These are phyloP conservation scores for Buxus sempervirens DNA, from an alignment of 164 flowering plant species.

Conservation along the genomic window DNA sequence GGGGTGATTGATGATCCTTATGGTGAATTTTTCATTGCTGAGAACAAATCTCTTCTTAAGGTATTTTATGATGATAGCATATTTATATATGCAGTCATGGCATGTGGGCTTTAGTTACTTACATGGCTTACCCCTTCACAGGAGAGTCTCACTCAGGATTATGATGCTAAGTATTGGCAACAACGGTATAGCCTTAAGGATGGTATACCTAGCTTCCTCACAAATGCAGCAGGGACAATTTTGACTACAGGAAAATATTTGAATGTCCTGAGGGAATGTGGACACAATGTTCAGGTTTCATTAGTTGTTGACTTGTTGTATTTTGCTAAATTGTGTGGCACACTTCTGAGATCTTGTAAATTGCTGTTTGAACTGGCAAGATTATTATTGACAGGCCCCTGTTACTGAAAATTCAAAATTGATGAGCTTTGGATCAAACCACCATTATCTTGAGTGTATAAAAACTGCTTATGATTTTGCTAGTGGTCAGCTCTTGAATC, in stretches of 20 bases:
- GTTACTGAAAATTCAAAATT: conserved; percentile 71
- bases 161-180: conserved; percentile 93
- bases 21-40: conserved; percentile 93
- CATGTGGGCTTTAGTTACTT: conserved; percentile 14
- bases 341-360: neutral
- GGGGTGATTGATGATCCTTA: conserved; percentile 98
- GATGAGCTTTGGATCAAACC: conserved; percentile 75
- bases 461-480: conserved; percentile 90
- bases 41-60: conserved; percentile 86
- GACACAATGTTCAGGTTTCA: conserved; percentile 86
- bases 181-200: conserved; percentile 93
- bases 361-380: conserved; percentile 14
- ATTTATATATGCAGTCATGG: neutral
- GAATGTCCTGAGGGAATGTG: conserved; percentile 99
- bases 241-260: conserved; percentile 97
- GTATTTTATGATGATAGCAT: conserved; percentile 29
- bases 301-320: neutral
- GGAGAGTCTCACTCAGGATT: conserved; percentile 94
- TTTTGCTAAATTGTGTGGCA: neutral
- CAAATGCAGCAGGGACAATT: conserved; percentile 78
- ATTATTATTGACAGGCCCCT: conserved; percentile 58
- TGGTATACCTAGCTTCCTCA: conserved; percentile 90
- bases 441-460: conserved; percentile 90
- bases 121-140: conserved; percentile 22
- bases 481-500: conserved; percentile 85